phyloP scores from a whole-genome alignment of 257 asterid genomes.

The Lavandula angustifolia region DNA sequence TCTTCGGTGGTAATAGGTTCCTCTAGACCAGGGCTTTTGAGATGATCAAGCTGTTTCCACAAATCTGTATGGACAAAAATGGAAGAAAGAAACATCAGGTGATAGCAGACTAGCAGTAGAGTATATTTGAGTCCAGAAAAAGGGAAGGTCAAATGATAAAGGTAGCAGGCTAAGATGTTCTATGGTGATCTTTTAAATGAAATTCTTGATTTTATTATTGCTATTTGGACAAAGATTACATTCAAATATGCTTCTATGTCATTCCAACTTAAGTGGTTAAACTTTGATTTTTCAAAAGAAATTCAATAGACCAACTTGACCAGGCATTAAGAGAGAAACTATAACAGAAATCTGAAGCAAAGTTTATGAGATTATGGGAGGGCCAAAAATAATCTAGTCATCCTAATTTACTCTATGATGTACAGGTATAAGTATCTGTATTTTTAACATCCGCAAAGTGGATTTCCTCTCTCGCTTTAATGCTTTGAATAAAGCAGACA shows the following conservation, averaged over 20 bases:
- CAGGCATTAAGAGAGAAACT: neutral
- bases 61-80: constrained; percentile 50
- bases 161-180: neutral
- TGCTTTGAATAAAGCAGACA: constrained; percentile 28
- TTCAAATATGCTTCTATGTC: no score
- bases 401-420: constrained; percentile 38
- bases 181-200: neutral
- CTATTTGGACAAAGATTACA: no score
- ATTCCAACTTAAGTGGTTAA: no score
- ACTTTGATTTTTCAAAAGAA: neutral
- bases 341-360: neutral
- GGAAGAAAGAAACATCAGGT: constrained; percentile 12
- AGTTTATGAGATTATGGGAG: neutral
- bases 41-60: constrained; percentile 63
- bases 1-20: constrained; percentile 50
- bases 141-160: neutral
- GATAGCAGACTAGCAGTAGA: no score
- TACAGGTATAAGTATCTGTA: constrained; percentile 28
- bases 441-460: constrained; percentile 12
- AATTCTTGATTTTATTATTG: no score
- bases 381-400: neutral
- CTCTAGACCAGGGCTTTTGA: constrained; percentile 51
- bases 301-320: neutral
- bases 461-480: neutral
- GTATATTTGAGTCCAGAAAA: neutral